A percentile compares a stretch with the other conserved stretches of the same genome.
phyloP scores from a whole-genome alignment of 192 early-diverging fungal species.

The Physocladia obscura region DNA sequence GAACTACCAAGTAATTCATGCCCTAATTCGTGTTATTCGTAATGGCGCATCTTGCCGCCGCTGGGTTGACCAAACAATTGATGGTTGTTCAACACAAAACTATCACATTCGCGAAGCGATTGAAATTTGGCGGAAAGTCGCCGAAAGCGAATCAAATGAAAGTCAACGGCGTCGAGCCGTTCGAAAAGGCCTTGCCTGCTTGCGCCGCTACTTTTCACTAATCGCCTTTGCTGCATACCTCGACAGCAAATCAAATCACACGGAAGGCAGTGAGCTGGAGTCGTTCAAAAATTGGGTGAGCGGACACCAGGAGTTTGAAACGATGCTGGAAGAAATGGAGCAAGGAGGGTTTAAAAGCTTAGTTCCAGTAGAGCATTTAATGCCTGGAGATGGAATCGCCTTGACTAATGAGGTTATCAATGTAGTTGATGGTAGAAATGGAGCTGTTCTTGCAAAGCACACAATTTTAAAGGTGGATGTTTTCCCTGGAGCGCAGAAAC shows the following conservation, averaged over 20 bases:
- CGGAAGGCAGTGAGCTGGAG: conserved; percentile 24
- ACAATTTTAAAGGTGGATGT: conserved; percentile 66
- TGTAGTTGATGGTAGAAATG: conserved; percentile 51
- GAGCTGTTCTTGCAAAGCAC: conserved; percentile 55
- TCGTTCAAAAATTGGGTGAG: conserved; percentile 58
- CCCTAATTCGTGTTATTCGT: conserved; percentile 58
- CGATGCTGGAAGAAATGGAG: conserved; percentile 48
- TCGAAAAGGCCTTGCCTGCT: conserved; percentile 32
- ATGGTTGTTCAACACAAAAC: conserved; percentile 40
- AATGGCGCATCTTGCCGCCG: conserved; percentile 58
- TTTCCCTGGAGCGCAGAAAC: conserved; percentile 65
- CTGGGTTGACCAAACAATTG: conserved; percentile 59
- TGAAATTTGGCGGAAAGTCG: conserved; percentile 42
- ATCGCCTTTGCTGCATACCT: conserved; percentile 63
- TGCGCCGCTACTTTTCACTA: conserved; percentile 56
- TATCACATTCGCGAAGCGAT: conserved; percentile 61
- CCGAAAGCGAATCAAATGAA: conserved; percentile 35
- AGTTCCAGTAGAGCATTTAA: conserved; percentile 40
- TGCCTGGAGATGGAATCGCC: conserved; percentile 62
- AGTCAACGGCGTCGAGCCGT: conserved; percentile 19
- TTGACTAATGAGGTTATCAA: conserved; percentile 56
- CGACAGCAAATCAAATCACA: conserved; percentile 36
- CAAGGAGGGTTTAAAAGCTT: conserved; percentile 28
- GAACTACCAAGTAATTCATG: conserved; percentile 61
- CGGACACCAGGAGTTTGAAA: conserved; percentile 52